Conservation (phyloP, 352 stramenopile species). For the Halophytophthora batemanensis region DNA sequence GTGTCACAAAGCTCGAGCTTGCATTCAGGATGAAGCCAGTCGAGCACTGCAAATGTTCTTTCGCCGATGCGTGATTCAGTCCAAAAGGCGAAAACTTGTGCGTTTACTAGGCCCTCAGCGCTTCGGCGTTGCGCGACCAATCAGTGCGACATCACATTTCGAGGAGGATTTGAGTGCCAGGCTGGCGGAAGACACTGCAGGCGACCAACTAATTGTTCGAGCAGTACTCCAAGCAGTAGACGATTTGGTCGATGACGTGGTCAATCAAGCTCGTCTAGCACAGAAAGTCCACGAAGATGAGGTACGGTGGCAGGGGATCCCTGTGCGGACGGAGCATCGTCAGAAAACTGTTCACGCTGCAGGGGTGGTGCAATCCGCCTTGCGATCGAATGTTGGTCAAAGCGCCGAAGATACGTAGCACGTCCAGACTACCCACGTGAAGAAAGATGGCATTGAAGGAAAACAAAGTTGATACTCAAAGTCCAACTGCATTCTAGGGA, state of each 20-base stretch:
- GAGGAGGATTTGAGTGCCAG: conserved; percentile 10
- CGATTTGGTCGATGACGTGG: conserved; percentile 30
- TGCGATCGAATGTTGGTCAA: not conserved
- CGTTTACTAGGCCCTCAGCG: not conserved
- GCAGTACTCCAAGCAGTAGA: conserved; percentile 31
- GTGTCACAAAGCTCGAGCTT: conserved; percentile 20
- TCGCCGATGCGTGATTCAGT: conserved; percentile 12
- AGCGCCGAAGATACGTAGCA: no score
- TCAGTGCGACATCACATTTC: not conserved
- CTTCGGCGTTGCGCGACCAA: not conserved
- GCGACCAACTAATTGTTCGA: conserved; percentile 24
- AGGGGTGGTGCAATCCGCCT: conserved; percentile 7
- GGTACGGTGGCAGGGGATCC: conserved; percentile 30
- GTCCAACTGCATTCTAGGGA: no score
- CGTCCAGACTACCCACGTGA: no score
- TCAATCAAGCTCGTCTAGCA: conserved; percentile 12
- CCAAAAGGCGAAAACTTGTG: conserved; percentile 1
- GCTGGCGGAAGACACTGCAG: conserved; percentile 13
- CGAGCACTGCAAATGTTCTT: conserved; percentile 35
- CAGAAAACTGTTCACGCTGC: conserved; percentile 20
- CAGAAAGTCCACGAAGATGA: conserved; percentile 18
- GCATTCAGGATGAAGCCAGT: conserved; percentile 29
- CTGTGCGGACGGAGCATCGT: conserved; percentile 37
- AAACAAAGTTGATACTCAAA: no score
- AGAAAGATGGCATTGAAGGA: no score